phyloP scores from a whole-genome alignment of 371 early-diverging fungal species.

The Basidiobolus meristosporus region DNA sequence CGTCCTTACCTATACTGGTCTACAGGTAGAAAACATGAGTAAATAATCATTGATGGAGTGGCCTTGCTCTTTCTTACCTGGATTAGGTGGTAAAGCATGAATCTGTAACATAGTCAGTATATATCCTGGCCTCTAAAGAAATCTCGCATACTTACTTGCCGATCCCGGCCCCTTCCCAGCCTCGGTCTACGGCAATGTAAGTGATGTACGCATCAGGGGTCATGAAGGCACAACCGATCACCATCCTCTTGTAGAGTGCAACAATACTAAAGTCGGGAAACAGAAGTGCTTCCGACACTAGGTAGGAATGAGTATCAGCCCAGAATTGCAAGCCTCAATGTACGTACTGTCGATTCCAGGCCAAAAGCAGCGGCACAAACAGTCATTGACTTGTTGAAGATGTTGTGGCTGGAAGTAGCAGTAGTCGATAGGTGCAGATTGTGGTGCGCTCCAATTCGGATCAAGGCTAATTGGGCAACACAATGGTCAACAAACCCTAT shows the following conservation, averaged over 20 bases:
- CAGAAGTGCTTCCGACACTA: slow-evolving; percentile 62
- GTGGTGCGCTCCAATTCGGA: slow-evolving; percentile 2
- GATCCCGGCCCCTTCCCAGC: slow-evolving; percentile 72
- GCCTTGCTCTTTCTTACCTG: slow-evolving; percentile 19
- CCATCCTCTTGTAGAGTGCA: slow-evolving; percentile 54
- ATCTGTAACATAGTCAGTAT: slow-evolving; percentile 12
- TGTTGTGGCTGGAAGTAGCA: slow-evolving; percentile 57
- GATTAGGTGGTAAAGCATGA: slow-evolving; percentile 72
- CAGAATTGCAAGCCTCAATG: neutral
- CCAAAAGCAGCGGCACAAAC: slow-evolving; percentile 74
- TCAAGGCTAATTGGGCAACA: neutral
- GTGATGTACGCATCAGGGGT: slow-evolving; percentile 86
- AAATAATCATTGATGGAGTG: neutral
- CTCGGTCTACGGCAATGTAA: slow-evolving; percentile 69
- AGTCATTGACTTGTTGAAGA: slow-evolving; percentile 52
- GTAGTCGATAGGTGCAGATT: slow-evolving; percentile 50
- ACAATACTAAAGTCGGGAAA: slow-evolving; percentile 80
- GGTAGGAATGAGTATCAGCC: neutral
- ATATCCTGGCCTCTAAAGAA: no score
- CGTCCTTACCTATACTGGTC: slow-evolving; percentile 49
- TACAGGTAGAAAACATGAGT: slow-evolving; percentile 4
- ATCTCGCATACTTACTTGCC: slow-evolving; percentile 30
- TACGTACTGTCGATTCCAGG: slow-evolving; percentile 66
- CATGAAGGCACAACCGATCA: slow-evolving; percentile 84
- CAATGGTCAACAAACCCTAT: no score